phyloP scores from a whole-genome alignment of 768 basidiomycete genomes.

The Mycena capillaripes region DNA sequence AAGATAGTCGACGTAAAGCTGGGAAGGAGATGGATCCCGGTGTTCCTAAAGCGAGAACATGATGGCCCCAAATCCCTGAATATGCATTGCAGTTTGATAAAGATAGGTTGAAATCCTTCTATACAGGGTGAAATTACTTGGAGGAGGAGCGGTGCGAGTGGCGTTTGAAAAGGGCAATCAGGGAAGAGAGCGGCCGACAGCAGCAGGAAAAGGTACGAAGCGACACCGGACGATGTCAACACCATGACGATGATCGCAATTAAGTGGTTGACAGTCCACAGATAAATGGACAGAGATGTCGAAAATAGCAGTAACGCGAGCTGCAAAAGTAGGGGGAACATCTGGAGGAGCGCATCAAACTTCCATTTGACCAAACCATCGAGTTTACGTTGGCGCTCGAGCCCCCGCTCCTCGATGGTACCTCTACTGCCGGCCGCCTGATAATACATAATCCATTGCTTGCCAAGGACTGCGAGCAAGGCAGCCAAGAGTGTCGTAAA shows the following conservation, averaged over 20 bases:
- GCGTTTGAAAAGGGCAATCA: conserved; percentile 10
- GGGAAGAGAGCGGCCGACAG: neutral
- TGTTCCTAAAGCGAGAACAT: no score
- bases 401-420: conserved; percentile 12
- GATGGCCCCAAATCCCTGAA: neutral
- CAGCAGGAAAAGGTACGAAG: neutral
- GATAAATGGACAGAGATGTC: neutral
- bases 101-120: neutral
- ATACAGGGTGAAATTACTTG: neutral
- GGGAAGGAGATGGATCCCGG: neutral
- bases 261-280: neutral
- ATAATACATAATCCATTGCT: conserved; percentile 18
- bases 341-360: conserved; percentile 2
- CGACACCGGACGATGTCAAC: neutral
- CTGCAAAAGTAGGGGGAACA: conserved; percentile 6
- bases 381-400: conserved; percentile 12
- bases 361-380: conserved; percentile 17
- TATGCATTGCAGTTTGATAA: no score
- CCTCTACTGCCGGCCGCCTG: conserved; percentile 2
- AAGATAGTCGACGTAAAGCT: neutral
- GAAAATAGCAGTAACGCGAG: conserved; percentile 6
- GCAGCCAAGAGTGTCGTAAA: conserved; percentile 3
- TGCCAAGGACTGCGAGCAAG: conserved; percentile 12
- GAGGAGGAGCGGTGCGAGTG: neutral
- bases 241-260: neutral